These are phyloP conservation scores for Neonectria faginata DNA, from an alignment of 2,329 filamentous ascomycete species.

Conservation along the genomic window DNA sequence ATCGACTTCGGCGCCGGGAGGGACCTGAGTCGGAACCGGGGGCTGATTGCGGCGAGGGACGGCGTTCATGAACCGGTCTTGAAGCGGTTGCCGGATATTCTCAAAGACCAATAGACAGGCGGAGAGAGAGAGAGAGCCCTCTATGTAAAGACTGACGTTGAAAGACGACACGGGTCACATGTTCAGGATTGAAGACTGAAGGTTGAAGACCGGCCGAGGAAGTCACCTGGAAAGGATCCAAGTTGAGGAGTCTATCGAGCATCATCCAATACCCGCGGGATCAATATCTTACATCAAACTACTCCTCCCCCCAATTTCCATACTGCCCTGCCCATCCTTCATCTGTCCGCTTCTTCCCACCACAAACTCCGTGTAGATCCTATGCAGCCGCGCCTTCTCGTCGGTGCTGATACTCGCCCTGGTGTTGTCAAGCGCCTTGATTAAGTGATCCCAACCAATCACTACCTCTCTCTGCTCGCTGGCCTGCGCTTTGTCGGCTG, in stretches of 20 bases:
- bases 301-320: conserved; percentile 90
- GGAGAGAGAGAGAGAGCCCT: neutral
- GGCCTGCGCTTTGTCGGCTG: conserved; percentile 46
- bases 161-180: too few species aligned
- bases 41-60: conserved; percentile 58
- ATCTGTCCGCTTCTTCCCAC: conserved; percentile 94
- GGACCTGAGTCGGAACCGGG: conserved; percentile 49
- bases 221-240: neutral
- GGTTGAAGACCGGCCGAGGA: neutral
- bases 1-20: conserved; percentile 54
- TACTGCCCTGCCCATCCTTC: conserved; percentile 90
- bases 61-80: conserved; percentile 57
- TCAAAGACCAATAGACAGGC: conserved; percentile 27
- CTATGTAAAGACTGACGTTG: too few species aligned
- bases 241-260: neutral
- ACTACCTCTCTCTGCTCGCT: conserved; percentile 74
- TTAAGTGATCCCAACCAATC: conserved; percentile 86
- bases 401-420: conserved; percentile 84
- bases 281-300: conserved; percentile 81
- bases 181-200: neutral
- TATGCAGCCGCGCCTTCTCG: conserved; percentile 78
- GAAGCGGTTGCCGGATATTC: conserved; percentile 38
- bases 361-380: conserved; percentile 94
- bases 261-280: neutral
- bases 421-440: conserved; percentile 80